A percentile compares a stretch with the other conserved stretches of the same genome.
Conservation (phyloP, 108 stramenopile species). For the Chaetoceros tenuissimus region DNA sequence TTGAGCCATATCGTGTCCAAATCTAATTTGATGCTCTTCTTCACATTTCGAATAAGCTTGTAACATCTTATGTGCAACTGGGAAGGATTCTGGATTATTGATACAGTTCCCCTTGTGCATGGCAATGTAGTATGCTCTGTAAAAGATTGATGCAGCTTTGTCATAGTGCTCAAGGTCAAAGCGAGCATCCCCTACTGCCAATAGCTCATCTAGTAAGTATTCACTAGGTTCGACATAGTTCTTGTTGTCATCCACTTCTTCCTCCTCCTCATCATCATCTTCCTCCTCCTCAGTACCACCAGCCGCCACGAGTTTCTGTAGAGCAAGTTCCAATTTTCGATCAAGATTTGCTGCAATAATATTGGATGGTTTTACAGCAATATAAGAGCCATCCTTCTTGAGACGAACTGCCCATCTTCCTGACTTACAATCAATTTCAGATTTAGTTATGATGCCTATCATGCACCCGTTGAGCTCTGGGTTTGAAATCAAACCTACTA, state of each 20-base stretch:
- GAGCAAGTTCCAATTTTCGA: too few species aligned
- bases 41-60: neutral
- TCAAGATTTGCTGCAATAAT: too few species aligned
- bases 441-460: too few species aligned
- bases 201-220: conserved; percentile 6
- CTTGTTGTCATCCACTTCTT: neutral
- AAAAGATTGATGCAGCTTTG: neutral
- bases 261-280: neutral
- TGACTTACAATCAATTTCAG: too few species aligned
- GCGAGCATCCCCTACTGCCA: conserved; percentile 4
- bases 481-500: too few species aligned
- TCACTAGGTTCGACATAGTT: too few species aligned
- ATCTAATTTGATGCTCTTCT: neutral
- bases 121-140: neutral
- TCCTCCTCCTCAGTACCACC: conserved; percentile 1
- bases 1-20: neutral
- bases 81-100: neutral
- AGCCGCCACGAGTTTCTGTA: too few species aligned
- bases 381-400: too few species aligned
- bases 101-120: conserved; percentile 6
- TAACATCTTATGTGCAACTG: neutral
- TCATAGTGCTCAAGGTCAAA: conserved; percentile 6
- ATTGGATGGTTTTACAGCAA: too few species aligned
- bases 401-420: too few species aligned
- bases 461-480: too few species aligned